phyloP scores from a whole-genome alignment of 176 grass and related monocot species.

The Lolium perenne region DNA sequence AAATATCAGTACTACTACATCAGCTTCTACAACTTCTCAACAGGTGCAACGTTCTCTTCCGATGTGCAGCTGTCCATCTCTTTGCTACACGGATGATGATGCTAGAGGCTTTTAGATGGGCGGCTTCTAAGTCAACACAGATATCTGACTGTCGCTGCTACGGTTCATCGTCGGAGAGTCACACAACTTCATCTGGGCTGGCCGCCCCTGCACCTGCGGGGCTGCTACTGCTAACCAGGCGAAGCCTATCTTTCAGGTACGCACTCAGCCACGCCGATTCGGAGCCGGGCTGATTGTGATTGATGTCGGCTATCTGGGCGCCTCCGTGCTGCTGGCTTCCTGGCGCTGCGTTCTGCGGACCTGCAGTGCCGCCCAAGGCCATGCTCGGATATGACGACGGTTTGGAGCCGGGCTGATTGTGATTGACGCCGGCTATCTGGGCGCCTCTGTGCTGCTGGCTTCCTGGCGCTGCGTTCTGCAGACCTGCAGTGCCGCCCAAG shows the following conservation, averaged over 20 bases:
- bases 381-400: too few relatives aligned
- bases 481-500: too few relatives aligned
- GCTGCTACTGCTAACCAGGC: not conserved
- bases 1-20: not conserved
- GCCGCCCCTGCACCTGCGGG: not conserved
- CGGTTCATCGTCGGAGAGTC: constrained; percentile 42
- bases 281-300: too few relatives aligned
- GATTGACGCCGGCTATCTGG: too few relatives aligned
- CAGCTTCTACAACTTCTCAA: not conserved
- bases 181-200: not conserved
- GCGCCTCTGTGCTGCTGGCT: too few relatives aligned
- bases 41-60: not conserved
- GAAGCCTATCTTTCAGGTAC: not conserved
- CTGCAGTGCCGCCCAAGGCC: too few relatives aligned
- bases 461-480: too few relatives aligned
- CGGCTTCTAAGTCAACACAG: not conserved
- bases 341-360: too few relatives aligned
- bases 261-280: not conserved
- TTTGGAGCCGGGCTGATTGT: too few relatives aligned
- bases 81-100: constrained; percentile 1
- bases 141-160: not conserved
- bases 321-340: too few relatives aligned
- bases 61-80: not conserved
- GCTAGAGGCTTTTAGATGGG: not conserved
- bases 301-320: too few relatives aligned